Percentiles rank a stretch among this genome's conserved stretches.
Evolutionary conservation across 2,329 filamentous ascomycete genomes (phyloP).

Genomic region (Calonectria multiphialidica): DNA sequence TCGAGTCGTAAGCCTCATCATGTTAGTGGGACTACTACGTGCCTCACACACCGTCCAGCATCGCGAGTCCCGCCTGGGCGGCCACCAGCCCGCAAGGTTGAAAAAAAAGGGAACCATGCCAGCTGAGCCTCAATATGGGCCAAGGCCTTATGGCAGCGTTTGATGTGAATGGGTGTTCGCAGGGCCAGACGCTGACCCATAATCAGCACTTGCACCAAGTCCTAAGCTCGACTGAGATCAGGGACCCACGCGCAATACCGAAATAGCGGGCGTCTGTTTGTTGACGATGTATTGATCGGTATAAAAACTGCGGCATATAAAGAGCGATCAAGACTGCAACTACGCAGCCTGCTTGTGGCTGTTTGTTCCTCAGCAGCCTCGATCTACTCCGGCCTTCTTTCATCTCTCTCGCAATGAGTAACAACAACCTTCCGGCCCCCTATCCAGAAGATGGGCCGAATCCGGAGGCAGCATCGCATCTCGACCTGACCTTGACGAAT

Average conservation of each 20-base stretch:
- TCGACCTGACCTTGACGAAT: background rate
- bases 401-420: background rate
- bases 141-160: background rate
- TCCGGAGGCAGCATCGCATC: background rate
- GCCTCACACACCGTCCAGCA: background rate
- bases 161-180: too few species aligned
- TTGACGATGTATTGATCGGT: background rate
- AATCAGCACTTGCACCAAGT: background rate
- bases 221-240: background rate
- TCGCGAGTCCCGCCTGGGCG: background rate
- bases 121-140: background rate
- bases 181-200: slow-evolving; percentile 1
- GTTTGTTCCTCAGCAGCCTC: background rate
- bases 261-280: background rate
- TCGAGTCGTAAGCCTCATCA: background rate
- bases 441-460: background rate
- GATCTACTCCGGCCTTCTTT: background rate
- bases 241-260: background rate
- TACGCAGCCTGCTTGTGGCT: background rate
- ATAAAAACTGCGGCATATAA: background rate
- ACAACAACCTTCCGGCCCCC: background rate
- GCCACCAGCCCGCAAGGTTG: background rate
- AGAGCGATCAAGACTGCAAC: background rate
- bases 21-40: background rate
- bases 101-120: background rate